Evolutionary conservation across 2,329 filamentous ascomycete species (phyloP).

Genomic region (Xylariales sp.): DNA sequence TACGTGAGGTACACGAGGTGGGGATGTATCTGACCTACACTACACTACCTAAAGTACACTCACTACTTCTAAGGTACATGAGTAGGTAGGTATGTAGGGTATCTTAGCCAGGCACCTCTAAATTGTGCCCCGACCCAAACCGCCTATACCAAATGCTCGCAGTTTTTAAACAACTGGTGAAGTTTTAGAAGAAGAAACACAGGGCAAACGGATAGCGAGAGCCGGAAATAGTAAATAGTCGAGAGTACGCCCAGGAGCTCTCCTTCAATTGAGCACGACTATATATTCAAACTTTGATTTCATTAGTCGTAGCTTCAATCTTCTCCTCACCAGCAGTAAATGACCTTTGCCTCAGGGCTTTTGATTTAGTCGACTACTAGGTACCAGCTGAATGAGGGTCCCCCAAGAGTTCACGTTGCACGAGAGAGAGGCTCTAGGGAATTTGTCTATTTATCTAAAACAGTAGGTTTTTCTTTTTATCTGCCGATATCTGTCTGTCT

Average conservation of each 20-base stretch:
- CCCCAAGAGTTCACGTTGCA: conserved; percentile 2
- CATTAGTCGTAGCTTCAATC: not conserved
- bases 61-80: no score
- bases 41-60: no score
- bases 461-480: conserved; percentile 4
- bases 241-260: no score
- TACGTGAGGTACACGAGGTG: no score
- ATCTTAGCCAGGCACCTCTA: not conserved
- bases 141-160: not conserved
- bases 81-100: not conserved
- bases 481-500: not conserved
- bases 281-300: no score
- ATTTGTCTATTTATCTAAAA: conserved; percentile 11
- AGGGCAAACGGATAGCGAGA: no score
- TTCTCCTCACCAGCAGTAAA: not conserved
- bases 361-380: not conserved
- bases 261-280: no score
- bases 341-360: not conserved
- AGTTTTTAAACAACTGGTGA: no score
- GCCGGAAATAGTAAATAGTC: no score
- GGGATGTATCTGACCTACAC: no score
- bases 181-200: no score
- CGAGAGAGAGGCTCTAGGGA: not conserved
- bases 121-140: no score
- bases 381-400: not conserved